Conservation (phyloP, 169 alveolate genomes). For the Eimeria necatrix region DNA sequence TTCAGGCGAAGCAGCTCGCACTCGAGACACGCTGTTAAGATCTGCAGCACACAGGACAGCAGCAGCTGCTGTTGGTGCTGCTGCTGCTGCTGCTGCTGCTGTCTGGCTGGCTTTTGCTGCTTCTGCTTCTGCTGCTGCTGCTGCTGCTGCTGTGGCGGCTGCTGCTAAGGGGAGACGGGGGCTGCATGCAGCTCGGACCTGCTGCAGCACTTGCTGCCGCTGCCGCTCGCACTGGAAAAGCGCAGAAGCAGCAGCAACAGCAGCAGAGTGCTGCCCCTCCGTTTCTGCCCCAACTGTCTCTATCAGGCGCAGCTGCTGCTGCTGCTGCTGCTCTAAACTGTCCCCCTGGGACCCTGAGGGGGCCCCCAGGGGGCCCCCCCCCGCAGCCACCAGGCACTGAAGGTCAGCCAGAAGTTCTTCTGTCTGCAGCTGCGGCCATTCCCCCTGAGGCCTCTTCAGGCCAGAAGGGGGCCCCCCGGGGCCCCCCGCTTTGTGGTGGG, state of each 20-base stretch:
- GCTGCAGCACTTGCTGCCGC: constrained; percentile 48
- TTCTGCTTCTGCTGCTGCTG: background rate
- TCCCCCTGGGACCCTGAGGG: background rate
- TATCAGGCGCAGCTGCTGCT: constrained; percentile 8
- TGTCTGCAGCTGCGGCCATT: background rate
- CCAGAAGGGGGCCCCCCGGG: too few species aligned
- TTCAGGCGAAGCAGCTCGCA: constrained; percentile 1
- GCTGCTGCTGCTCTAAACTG: background rate
- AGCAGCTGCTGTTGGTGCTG: background rate
- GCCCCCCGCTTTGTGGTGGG: too few species aligned
- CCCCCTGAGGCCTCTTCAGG: background rate
- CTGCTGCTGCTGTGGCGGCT: constrained; percentile 3
- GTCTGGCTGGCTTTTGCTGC: background rate
- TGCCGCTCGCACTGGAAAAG: constrained; percentile 14
- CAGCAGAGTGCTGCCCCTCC: background rate
- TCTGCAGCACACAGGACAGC: background rate
- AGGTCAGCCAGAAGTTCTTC: background rate
- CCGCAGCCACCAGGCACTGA: background rate
- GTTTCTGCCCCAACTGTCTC: background rate
- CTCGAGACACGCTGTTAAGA: background rate
- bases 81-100: background rate
- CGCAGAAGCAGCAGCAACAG: constrained; percentile 15
- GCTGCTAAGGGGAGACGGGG: background rate
- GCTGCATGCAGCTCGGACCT: background rate
- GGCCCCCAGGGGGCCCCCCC: background rate